Evolutionary conservation across 2,329 filamentous ascomycete species (phyloP), one percentile per base, ranked within the genome.

Genomic region (Anisogramma anomala): DNA sequence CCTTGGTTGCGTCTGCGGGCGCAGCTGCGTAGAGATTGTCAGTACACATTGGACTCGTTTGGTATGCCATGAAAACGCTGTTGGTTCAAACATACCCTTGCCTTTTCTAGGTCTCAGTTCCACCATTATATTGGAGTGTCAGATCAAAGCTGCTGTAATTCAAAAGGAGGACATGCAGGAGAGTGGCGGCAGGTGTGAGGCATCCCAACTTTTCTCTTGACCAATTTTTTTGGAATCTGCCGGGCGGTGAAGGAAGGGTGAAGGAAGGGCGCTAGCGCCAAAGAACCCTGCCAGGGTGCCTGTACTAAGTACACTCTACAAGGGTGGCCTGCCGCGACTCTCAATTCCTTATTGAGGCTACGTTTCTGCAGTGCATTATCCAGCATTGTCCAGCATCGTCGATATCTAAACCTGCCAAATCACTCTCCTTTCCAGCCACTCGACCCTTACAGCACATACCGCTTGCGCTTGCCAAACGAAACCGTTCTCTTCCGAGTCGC

Each of bases 81-180:
- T 6, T 25, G 23, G 11, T 13, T 28, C 6, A 6, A 13, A 17
- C 37, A 35, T 41, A 46, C 44, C 36, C 36, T 31, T 43, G 9
- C 41, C 33, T 36, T 36, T 46, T 28, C 44, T 46, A 22, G 44
- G 44, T 46, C 44, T 39, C 10, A 46, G 25, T 46, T 46, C 44
- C 31, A 42, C 44, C 41, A 46, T 46, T 13, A 17, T 41, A 33
- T 18, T n/a, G 30, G 18, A 17, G 10, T 11, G 26, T n/a, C 26
- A n/a, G 13, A 13, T 13, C 26, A 6, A 5, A 36, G 32, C 41
- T 23, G 34, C 28, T 42, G 41, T 30, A 17, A 22, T n/a, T 33
- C 27, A 20, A 32, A 23, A 32, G 19, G 18, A 22, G 23, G 32
- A 28, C 34, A 6, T 25, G n/a, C n/a, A n/a, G n/a, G n/a, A n/a